phyloP scores from a whole-genome alignment of 306 rosid genomes.

The Malus orientalis region DNA sequence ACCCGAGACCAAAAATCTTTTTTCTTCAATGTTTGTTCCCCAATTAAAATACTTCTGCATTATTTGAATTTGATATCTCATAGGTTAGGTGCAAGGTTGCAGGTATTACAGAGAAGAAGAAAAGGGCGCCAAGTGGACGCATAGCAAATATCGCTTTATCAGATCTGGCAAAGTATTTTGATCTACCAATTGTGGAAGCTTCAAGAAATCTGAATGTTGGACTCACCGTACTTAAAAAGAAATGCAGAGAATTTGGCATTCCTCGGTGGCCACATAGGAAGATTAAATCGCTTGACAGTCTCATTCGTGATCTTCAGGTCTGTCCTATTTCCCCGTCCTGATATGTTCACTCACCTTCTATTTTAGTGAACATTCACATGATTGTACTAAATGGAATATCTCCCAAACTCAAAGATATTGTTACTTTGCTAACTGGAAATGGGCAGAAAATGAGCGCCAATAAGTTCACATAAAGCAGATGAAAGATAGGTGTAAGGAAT shows the following conservation, averaged over 20 bases:
- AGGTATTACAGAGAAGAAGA: conserved; percentile 48
- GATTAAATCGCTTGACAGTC: conserved; percentile 80
- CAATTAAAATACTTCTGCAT: conserved; percentile 11
- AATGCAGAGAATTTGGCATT: conserved; percentile 88
- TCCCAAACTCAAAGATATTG: not conserved
- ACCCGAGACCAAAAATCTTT: not conserved
- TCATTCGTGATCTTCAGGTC: conserved; percentile 88
- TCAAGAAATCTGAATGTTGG: conserved; percentile 73
- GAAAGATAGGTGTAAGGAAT: not conserved
- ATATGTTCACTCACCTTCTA: not conserved
- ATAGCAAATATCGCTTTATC: conserved; percentile 55
- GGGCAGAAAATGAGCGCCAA: not conserved
- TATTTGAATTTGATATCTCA: conserved; percentile 28
- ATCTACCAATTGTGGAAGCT: conserved; percentile 76
- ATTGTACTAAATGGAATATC: not conserved
- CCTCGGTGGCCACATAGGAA: conserved; percentile 97
- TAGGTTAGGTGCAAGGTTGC: conserved; percentile 29
- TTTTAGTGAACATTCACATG: not conserved
- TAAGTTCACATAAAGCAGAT: not conserved
- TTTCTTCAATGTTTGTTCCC: not conserved
- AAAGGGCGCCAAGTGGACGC: conserved; percentile 62
- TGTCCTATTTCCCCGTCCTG: conserved; percentile 13
- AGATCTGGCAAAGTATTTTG: conserved; percentile 77
- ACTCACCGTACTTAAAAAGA: conserved; percentile 78
- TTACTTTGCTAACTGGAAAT: not conserved